Conservation (phyloP, 495 filamentous ascomycete genomes). For the Polyplosphaeria fusca region DNA sequence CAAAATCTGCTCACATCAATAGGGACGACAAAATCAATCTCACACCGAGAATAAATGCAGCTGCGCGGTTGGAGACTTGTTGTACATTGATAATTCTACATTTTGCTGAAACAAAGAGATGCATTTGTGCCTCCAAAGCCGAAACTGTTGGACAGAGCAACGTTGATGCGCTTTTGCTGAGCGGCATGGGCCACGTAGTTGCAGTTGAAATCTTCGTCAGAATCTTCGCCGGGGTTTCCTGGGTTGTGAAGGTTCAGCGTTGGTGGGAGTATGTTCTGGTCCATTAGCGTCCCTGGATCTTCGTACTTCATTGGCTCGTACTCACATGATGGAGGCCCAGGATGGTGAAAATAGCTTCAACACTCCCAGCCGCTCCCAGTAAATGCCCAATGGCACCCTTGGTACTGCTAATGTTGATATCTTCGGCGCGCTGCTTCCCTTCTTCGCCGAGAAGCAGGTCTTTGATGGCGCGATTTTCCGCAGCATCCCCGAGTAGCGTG, state of each 20-base stretch:
- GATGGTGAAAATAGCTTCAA: constrained; percentile 82
- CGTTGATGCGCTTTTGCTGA: constrained; percentile 67
- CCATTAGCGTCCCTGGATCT: constrained; percentile 30
- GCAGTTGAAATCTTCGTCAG: constrained; percentile 72
- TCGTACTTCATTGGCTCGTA: constrained; percentile 22
- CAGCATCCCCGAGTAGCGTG: constrained; percentile 78
- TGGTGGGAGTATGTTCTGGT: constrained; percentile 74
- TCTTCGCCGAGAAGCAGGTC: constrained; percentile 69
- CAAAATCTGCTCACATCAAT: background rate
- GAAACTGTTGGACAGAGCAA: constrained; percentile 91
- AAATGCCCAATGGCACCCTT: constrained; percentile 94
- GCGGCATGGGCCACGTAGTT: constrained; percentile 76
- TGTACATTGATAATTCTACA: constrained; percentile 10
- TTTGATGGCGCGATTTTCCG: constrained; percentile 83
- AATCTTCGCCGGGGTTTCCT: constrained; percentile 50
- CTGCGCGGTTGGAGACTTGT: background rate
- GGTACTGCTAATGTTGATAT: constrained; percentile 85
- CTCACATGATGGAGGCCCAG: constrained; percentile 72
- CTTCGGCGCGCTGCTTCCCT: constrained; percentile 56
- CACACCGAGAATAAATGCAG: background rate
- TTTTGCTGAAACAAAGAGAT: constrained; percentile 71
- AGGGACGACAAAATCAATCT: background rate
- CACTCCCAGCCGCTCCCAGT: constrained; percentile 82
- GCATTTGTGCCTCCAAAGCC: constrained; percentile 98
- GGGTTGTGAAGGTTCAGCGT: constrained; percentile 78